Conservation (phyloP, 768 basidiomycete genomes). For the Lyophyllum decastes region DNA sequence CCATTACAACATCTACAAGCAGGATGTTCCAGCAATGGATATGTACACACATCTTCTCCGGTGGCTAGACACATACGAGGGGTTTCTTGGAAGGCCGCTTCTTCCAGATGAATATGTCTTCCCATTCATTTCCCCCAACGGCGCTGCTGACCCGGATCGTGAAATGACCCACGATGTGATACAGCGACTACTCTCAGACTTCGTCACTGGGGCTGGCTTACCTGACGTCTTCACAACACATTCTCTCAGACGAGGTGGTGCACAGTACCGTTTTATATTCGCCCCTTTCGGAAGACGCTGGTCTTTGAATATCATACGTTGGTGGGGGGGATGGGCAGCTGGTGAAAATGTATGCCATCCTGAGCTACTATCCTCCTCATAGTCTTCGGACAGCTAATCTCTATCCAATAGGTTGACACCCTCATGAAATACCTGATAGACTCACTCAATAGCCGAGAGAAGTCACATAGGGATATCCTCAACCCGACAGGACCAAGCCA, state of each 20-base stretch:
- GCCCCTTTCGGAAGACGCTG: not conserved
- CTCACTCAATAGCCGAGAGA: not conserved
- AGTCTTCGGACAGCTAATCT: not conserved
- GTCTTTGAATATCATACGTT: not conserved
- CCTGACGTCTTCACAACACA: not conserved
- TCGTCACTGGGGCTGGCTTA: not conserved
- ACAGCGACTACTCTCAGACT: not conserved
- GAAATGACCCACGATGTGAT: not conserved
- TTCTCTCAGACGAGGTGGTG: conserved; percentile 2
- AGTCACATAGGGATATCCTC: not conserved
- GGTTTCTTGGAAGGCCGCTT: not conserved
- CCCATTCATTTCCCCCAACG: not conserved
- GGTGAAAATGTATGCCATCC: not conserved
- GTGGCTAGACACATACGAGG: not conserved
- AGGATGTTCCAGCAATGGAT: not conserved
- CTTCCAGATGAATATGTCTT: not conserved
- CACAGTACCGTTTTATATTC: conserved; percentile 4
- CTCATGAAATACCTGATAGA: not conserved
- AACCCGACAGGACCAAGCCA: not conserved
- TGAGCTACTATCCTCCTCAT: not conserved
- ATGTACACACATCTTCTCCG: not conserved
- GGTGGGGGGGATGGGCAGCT: conserved; percentile 4
- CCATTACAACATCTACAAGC: not conserved
- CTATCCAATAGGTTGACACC: not conserved
- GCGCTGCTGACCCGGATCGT: not conserved